Evolutionary conservation across 2,329 filamentous ascomycete genomes (phyloP), one percentile per base, ranked within the genome.

Genomic region (Fusarium sp.): DNA sequence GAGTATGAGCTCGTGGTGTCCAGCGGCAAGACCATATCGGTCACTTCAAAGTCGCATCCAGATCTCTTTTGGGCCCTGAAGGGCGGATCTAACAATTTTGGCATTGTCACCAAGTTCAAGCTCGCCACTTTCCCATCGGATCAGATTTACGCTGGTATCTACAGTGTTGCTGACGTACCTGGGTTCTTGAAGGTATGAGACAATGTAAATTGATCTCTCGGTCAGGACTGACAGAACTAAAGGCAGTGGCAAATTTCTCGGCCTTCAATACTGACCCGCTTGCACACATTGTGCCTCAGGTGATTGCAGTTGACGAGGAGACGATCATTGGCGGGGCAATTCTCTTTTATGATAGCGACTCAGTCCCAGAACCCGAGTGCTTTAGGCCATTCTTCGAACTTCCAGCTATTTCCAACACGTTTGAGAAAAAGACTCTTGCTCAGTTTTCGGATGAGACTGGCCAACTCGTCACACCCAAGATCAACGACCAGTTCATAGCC

Each of bases 1-100:
- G 80, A 80, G 47, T 85, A 80, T 45, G 80, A 85, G 65, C 80
- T 87, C n/a, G 84, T 87, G 6, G 78, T 85, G 0, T 80, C 82
- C 1, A 77, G 79, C 38, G 83, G 85, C 7, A 64, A 70, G 2
- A 78, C 86, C 14, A 72, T 85, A 8, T 80, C 81, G 10, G 85
- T 82, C 7, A 83, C 80, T 20, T 70, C 72, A 2, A 65, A 78
- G 8, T 76, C 79, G 2, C 78, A 85, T 67, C 48, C 76, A 0
- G 80, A 82, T 56, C 76, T 83, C 3, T 82, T 79, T 73, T 79
- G 79, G 75, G 80, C 79, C 1, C 68, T 83, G 13, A 81, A 81
- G 31, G 82, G 82, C n/a, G 81, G 81, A 28, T 75, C 73, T 5
- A 80, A 74, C 61, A 82, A 82, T 64, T 81, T 83, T 42, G 82